These are phyloP conservation scores for Thelonectria blattea DNA, from an alignment of 2,329 filamentous ascomycete genomes.

Conservation along the genomic window DNA sequence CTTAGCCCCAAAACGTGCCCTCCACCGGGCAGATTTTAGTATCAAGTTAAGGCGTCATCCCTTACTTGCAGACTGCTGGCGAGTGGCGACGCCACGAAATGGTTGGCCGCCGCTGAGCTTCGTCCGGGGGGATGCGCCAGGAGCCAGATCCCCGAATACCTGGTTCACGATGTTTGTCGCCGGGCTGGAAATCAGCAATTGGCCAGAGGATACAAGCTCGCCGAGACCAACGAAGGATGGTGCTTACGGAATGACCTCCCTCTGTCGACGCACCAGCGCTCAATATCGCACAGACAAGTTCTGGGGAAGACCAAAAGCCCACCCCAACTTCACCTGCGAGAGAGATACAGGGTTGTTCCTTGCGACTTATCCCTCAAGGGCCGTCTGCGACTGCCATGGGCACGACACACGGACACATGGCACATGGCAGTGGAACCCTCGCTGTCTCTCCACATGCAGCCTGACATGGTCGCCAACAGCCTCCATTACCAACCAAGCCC, in stretches of 20 bases:
- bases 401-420: conserved; percentile 35
- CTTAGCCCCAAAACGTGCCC: conserved; percentile 17
- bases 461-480: conserved; percentile 31
- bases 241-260: neutral
- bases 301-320: neutral
- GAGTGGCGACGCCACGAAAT: conserved; percentile 21
- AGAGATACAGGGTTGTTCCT: conserved; percentile 23
- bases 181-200: conserved; percentile 10
- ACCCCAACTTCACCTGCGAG: conserved; percentile 7
- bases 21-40: conserved; percentile 27
- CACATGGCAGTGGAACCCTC: conserved; percentile 34
- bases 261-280: neutral
- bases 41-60: conserved; percentile 22
- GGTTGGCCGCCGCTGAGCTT: conserved; percentile 17
- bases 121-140: conserved; percentile 15
- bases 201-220: neutral
- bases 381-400: conserved; percentile 29
- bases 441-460: conserved; percentile 32
- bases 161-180: conserved; percentile 8
- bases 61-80: conserved; percentile 25
- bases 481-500: conserved; percentile 20
- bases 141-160: conserved; percentile 14
- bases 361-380: conserved; percentile 18
- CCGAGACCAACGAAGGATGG: neutral
- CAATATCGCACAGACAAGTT: conserved; percentile 1